phyloP scores from a whole-genome alignment of 345 rosid genomes.

The Eucalyptus camaldulensis region DNA sequence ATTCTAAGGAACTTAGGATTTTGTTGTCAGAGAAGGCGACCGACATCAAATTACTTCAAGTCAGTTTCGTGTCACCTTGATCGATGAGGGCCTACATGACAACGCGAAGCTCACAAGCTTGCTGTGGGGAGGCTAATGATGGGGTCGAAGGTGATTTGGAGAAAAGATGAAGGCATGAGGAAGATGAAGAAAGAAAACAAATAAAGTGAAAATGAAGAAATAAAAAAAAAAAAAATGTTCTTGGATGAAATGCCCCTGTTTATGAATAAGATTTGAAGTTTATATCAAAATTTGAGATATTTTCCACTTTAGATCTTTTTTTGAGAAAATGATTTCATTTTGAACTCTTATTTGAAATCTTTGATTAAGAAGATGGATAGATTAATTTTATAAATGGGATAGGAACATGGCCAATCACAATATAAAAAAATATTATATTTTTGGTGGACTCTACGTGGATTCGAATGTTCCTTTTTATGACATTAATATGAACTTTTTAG shows the following conservation, averaged over 20 bases:
- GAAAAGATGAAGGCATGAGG: background rate
- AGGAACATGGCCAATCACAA: background rate
- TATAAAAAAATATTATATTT: too few species aligned
- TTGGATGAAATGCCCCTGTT: background rate
- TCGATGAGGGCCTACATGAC: background rate
- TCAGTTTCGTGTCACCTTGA: background rate
- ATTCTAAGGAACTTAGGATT: background rate
- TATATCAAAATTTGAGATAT: too few species aligned
- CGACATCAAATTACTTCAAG: background rate
- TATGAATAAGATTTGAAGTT: background rate
- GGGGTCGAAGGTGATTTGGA: background rate
- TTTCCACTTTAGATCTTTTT: too few species aligned
- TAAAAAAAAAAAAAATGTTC: too few species aligned
- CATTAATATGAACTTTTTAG: background rate
- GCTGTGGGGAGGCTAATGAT: background rate
- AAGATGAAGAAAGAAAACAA: background rate
- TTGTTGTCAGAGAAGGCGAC: background rate
- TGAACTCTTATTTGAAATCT: background rate
- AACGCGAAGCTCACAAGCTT: background rate
- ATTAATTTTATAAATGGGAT: too few species aligned
- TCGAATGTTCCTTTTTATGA: background rate
- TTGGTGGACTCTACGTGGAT: background rate
- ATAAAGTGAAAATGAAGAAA: background rate
- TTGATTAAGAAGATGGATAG: background rate
- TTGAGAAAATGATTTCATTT: too few species aligned